A percentile compares a stretch with the other conserved stretches of the same genome.
These are phyloP conservation scores for Euryodendron excelsum DNA, from an alignment of 148 eudicot genomes.

Conservation along the genomic window DNA sequence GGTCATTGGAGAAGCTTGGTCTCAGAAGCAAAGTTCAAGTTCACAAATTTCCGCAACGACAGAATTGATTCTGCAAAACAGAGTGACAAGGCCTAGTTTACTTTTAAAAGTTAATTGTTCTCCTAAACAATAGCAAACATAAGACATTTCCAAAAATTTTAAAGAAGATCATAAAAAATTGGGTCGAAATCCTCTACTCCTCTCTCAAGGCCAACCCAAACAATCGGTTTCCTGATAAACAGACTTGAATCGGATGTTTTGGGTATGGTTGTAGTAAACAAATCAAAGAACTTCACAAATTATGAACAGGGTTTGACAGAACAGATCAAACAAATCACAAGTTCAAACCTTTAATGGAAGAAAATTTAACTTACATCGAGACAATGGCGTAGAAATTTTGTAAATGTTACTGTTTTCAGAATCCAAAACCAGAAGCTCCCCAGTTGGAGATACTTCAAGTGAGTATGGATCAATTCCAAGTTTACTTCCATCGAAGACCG, in stretches of 20 bases:
- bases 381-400: constrained; percentile 65
- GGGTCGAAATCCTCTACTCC: neutral
- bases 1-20: constrained; percentile 11
- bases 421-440: constrained; percentile 71
- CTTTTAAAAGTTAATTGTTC: constrained; percentile 42
- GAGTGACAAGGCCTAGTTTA: constrained; percentile 15
- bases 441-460: constrained; percentile 52
- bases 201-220: neutral
- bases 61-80: constrained; percentile 15
- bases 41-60: constrained; percentile 18
- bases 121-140: constrained; percentile 43
- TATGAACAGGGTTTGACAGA: neutral
- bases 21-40: constrained; percentile 11
- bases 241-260: neutral
- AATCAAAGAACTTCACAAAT: neutral
- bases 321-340: neutral
- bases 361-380: constrained; percentile 39
- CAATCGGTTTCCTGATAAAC: neutral
- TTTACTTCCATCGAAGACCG: constrained; percentile 82
- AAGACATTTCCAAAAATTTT: neutral
- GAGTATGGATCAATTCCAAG: constrained; percentile 82
- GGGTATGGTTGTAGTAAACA: neutral
- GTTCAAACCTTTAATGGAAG: neutral
- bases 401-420: constrained; percentile 72
- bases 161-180: neutral